Percentiles rank a stretch among this genome's conserved stretches.
phyloP scores from a whole-genome alignment of 768 basidiomycete genomes.

The Clitopilus passeckerianus region DNA sequence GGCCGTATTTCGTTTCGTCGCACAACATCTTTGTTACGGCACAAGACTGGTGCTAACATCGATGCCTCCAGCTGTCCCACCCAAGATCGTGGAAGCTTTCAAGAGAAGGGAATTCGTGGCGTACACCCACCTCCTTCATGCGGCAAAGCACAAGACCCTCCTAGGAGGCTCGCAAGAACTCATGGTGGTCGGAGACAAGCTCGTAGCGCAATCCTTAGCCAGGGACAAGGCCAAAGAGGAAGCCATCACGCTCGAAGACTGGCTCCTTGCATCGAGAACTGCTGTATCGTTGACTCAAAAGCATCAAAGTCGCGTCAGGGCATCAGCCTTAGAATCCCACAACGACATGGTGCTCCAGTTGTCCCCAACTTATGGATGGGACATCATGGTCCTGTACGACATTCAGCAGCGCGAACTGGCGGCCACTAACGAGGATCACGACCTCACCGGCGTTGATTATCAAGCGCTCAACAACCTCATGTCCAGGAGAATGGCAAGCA shows the following conservation, averaged over 20 bases:
- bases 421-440: constrained; percentile 7
- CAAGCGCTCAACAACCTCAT: constrained; percentile 3
- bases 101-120: neutral
- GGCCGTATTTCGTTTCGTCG: too few species aligned
- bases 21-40: too few species aligned
- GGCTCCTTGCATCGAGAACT: neutral
- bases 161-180: neutral
- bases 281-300: neutral
- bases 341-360: neutral
- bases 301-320: neutral
- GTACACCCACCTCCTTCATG: neutral
- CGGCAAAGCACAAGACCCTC: neutral
- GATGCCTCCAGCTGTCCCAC: neutral
- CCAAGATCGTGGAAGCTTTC: neutral
- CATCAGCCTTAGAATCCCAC: neutral
- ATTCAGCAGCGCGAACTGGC: constrained; percentile 15
- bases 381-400: constrained; percentile 13
- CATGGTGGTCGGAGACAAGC: neutral
- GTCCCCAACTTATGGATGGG: neutral
- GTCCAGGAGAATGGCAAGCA: neutral
- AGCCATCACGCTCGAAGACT: neutral
- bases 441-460: constrained; percentile 10
- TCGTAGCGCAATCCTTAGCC: neutral
- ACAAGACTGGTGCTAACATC: too few species aligned
- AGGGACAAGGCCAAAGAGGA: neutral